Conservation (phyloP, 2,329 filamentous ascomycete species). For the Ceratocystis papillata region DNA sequence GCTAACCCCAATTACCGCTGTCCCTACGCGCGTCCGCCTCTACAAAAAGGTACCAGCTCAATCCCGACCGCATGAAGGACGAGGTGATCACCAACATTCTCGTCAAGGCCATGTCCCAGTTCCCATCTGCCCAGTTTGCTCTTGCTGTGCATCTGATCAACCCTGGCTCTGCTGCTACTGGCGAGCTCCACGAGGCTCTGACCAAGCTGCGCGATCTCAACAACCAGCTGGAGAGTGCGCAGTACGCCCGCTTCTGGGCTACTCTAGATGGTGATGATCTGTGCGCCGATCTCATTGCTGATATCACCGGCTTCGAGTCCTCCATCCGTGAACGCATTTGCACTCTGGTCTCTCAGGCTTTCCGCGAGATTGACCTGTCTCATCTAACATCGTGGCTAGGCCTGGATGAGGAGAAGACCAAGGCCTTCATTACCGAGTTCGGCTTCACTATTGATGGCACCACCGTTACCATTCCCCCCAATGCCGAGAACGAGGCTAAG, state of each 20-base stretch:
- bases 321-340: constrained; percentile 83
- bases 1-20: constrained; percentile 16
- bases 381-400: constrained; percentile 69
- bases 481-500: constrained; percentile 96
- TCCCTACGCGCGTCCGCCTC: constrained; percentile 5
- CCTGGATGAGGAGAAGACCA: constrained; percentile 53
- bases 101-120: constrained; percentile 94
- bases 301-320: constrained; percentile 92
- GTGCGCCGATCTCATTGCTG: constrained; percentile 88
- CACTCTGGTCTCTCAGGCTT: constrained; percentile 70
- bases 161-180: constrained; percentile 54
- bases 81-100: constrained; percentile 98
- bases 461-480: constrained; percentile 67
- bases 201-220: constrained; percentile 76
- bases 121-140: constrained; percentile 90
- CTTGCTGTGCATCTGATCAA: constrained; percentile 90
- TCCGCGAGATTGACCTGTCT: constrained; percentile 57
- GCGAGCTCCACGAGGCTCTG: constrained; percentile 79
- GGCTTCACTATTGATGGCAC: constrained; percentile 70
- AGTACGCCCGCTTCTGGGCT: constrained; percentile 88
- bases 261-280: constrained; percentile 88
- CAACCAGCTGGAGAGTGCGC: constrained; percentile 75
- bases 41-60: constrained; percentile 85
- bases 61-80: constrained; percentile 92
- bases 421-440: constrained; percentile 72